phyloP scores from a whole-genome alignment of 164 flowering plant genomes.

The Litsea cubeba region DNA sequence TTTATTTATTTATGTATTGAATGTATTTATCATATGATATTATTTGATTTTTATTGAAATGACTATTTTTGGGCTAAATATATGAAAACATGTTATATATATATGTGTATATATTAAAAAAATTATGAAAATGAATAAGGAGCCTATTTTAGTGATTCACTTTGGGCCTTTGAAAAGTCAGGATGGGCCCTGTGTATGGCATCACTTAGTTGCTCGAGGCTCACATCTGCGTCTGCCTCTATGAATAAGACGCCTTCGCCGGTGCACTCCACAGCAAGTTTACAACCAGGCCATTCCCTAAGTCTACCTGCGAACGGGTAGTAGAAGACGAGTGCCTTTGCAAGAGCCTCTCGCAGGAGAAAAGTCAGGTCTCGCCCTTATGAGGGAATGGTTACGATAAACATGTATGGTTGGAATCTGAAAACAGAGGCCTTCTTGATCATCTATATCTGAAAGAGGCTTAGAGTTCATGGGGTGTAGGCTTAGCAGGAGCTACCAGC shows the following conservation, averaged over 20 bases:
- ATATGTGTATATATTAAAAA: no score
- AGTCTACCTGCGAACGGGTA: conserved; percentile 26
- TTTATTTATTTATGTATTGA: no score
- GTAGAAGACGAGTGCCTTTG: conserved; percentile 5
- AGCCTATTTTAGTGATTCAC: no score
- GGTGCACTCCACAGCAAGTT: conserved; percentile 24
- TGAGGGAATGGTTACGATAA: conserved; percentile 7
- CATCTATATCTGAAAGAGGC: conserved; percentile 33
- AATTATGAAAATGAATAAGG: no score
- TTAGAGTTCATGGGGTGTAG: conserved; percentile 29
- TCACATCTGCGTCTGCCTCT: conserved; percentile 23
- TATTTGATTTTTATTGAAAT: no score
- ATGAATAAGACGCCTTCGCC: conserved; percentile 27
- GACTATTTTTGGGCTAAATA: no score
- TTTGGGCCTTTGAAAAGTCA: no score
- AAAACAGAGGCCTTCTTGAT: conserved; percentile 28
- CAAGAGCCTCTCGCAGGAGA: conserved; percentile 22
- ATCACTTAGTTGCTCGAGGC: conserved; percentile 28
- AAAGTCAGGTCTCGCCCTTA: conserved; percentile 22
- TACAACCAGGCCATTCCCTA: conserved; percentile 18
- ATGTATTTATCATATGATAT: no score
- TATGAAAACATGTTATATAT: no score
- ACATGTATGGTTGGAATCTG: conserved; percentile 23
- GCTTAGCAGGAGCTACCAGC: conserved; percentile 20
- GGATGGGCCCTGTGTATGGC: no score